Evolutionary conservation across 768 basidiomycete genomes (phyloP).

Genomic region (Suillus brevipes): DNA sequence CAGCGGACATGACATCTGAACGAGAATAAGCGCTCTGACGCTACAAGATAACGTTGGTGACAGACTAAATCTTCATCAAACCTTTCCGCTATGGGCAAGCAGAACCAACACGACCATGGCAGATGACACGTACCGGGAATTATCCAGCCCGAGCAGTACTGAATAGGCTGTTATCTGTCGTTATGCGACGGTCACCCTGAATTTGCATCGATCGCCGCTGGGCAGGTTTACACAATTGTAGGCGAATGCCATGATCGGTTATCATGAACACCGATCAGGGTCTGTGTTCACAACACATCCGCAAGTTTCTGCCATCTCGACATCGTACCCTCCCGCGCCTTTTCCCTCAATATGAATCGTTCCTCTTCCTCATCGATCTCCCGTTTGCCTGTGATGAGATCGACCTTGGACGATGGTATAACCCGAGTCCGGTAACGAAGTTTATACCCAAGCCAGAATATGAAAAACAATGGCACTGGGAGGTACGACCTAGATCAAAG

Average conservation of each 20-base stretch:
- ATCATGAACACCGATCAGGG: neutral
- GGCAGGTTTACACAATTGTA: neutral
- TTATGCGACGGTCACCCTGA: neutral
- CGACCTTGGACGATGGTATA: constrained; percentile 49
- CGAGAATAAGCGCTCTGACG: neutral
- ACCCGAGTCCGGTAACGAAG: constrained; percentile 34
- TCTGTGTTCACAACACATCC: constrained; percentile 25
- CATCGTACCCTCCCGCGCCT: constrained; percentile 15
- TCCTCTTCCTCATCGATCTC: constrained; percentile 66
- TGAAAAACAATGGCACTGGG: constrained; percentile 35
- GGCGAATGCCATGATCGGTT: neutral
- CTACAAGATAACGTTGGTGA: neutral
- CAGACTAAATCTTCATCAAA: neutral
- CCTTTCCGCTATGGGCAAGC: neutral
- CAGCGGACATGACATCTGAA: neutral
- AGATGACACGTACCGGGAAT: neutral
- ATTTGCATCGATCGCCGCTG: neutral
- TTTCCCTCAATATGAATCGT: constrained; percentile 37
- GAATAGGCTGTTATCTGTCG: neutral
- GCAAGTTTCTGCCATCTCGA: constrained; percentile 26
- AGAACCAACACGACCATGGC: neutral
- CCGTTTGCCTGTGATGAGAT: constrained; percentile 58
- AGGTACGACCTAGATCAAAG: constrained; percentile 21
- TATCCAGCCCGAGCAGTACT: neutral
- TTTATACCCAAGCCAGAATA: constrained; percentile 40